Conservation (phyloP, 2,329 filamentous ascomycete species). For the Cladosporium colombiae region DNA sequence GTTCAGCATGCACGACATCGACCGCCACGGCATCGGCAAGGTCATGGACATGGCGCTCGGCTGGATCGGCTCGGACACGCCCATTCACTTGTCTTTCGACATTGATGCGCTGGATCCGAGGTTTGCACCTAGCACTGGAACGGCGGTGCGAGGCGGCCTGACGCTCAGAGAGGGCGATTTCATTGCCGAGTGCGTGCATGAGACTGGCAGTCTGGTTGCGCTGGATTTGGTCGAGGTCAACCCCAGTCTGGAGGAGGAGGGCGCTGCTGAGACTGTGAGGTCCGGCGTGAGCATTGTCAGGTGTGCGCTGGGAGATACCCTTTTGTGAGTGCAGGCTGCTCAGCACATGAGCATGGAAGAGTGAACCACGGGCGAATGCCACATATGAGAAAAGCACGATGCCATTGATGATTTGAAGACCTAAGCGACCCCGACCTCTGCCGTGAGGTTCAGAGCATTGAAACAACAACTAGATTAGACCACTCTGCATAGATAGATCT, state of each 20-base stretch:
- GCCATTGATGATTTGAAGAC: neutral
- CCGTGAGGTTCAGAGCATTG: neutral
- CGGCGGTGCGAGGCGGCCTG: constrained; percentile 87
- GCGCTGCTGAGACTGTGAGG: constrained; percentile 81
- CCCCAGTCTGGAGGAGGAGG: constrained; percentile 52
- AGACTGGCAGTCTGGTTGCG: constrained; percentile 58
- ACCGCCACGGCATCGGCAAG: constrained; percentile 88
- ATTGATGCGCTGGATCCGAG: constrained; percentile 94
- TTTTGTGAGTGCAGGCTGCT: constrained; percentile 57
- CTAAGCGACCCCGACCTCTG: neutral
- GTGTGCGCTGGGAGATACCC: constrained; percentile 87
- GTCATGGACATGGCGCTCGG: constrained; percentile 98
- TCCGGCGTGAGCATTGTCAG: constrained; percentile 89
- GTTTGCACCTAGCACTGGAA: constrained; percentile 95
- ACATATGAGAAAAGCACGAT: neutral
- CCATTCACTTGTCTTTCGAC: constrained; percentile 96
- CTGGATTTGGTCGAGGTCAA: constrained; percentile 60
- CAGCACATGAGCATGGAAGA: neutral
- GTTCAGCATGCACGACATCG: constrained; percentile 98
- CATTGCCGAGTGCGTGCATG: constrained; percentile 73
- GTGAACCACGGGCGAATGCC: neutral
- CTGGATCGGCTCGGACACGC: constrained; percentile 90
- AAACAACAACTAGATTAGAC: neutral
- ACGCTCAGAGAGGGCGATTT: constrained; percentile 95
- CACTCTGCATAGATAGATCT: neutral